Conservation (phyloP, 176 grass and related monocot species). For the Secale cereale region DNA sequence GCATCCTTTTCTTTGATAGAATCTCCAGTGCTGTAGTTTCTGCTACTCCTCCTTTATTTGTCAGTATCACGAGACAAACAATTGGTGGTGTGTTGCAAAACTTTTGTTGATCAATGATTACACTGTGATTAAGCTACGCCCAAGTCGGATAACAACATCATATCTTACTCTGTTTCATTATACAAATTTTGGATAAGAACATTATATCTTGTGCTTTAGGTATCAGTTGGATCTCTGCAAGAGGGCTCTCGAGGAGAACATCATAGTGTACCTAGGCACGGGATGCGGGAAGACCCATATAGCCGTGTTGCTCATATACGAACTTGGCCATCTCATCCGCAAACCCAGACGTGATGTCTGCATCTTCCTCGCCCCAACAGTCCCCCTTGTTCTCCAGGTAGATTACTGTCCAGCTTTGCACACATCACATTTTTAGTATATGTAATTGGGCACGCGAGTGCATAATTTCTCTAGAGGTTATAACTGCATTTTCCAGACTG, state of each 20-base stretch:
- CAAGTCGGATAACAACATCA: background rate
- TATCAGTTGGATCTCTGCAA: constrained; percentile 87
- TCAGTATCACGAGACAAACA: background rate
- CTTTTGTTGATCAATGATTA: background rate
- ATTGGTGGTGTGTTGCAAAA: background rate
- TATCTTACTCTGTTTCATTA: background rate
- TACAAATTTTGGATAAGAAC: background rate
- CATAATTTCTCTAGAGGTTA: constrained; percentile 4
- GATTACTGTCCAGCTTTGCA: background rate
- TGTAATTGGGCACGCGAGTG: background rate
- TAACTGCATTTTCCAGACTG: background rate
- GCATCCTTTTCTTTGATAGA: background rate
- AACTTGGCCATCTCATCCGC: constrained; percentile 69
- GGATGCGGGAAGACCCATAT: constrained; percentile 97
- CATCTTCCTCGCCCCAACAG: constrained; percentile 79
- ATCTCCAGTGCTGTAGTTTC: background rate
- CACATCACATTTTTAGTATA: background rate
- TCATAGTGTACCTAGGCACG: constrained; percentile 77
- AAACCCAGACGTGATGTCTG: constrained; percentile 76
- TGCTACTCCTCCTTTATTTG: background rate
- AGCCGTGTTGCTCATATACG: constrained; percentile 83
- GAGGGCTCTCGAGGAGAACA: constrained; percentile 71
- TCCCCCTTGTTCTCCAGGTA: constrained; percentile 89
- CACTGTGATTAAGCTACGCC: background rate
- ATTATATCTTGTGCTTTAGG: constrained; percentile 31